Evolutionary conservation across 192 early-diverging fungal genomes (phyloP).

Genomic region (Coemansia sp.): DNA sequence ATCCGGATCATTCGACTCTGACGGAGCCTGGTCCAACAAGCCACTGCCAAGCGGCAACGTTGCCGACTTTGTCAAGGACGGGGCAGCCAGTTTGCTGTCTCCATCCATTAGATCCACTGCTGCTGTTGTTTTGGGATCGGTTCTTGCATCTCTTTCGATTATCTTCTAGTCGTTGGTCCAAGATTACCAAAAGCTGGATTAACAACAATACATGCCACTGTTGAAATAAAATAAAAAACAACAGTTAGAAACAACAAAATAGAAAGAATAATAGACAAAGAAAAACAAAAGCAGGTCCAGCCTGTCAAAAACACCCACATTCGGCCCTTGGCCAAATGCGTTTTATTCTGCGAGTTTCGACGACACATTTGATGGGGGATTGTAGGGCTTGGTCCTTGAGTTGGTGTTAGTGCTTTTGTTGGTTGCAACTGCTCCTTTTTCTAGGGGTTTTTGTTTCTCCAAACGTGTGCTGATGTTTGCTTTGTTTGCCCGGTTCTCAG

Average conservation of each 20-base stretch:
- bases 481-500: slow-evolving; percentile 32
- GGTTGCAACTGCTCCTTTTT: slow-evolving; percentile 4
- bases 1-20: slow-evolving; percentile 37
- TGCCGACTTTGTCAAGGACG: slow-evolving; percentile 24
- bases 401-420: slow-evolving; percentile 12
- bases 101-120: not conserved
- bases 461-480: not conserved
- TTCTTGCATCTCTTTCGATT: slow-evolving; percentile 6
- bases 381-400: slow-evolving; percentile 32
- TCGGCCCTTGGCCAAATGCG: not conserved
- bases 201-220: not conserved
- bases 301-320: not conserved
- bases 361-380: slow-evolving; percentile 17
- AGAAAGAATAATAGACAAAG: not conserved
- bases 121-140: not conserved
- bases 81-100: slow-evolving; percentile 5
- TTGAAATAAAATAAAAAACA: not conserved
- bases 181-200: not conserved
- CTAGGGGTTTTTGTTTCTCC: not conserved
- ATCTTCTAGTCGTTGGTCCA: not conserved
- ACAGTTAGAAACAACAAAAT: not conserved
- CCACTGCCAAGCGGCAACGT: slow-evolving; percentile 24
- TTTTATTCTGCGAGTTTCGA: not conserved
- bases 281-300: not conserved
- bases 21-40: slow-evolving; percentile 43